phyloP scores from a whole-genome alignment of 192 early-diverging fungal genomes.

The Mycoemilia scoparia region DNA sequence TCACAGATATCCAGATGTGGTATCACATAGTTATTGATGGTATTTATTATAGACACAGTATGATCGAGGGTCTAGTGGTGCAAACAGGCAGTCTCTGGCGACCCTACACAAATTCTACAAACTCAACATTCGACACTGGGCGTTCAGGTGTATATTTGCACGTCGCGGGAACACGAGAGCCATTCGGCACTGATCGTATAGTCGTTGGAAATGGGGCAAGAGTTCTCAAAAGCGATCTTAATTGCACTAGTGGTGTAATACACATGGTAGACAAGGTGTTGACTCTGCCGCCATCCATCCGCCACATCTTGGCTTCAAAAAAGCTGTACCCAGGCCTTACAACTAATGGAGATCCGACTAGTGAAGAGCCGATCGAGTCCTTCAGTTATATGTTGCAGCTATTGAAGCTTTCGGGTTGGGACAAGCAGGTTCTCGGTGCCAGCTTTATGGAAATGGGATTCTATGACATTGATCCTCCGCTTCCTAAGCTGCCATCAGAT shows the following conservation, averaged over 20 bases:
- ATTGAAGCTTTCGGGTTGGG: slow-evolving; percentile 16
- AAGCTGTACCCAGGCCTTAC: background rate
- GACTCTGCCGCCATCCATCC: slow-evolving; percentile 17
- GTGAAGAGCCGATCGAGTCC: background rate
- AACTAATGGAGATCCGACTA: slow-evolving; percentile 2
- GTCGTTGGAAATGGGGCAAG: slow-evolving; percentile 15
- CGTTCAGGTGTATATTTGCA: slow-evolving; percentile 16
- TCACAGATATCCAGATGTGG: slow-evolving; percentile 24
- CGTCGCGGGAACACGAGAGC: slow-evolving; percentile 4
- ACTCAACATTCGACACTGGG: background rate
- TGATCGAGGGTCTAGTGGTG: too few species aligned
- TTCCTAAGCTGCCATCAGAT: too few species aligned
- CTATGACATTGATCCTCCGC: slow-evolving; percentile 10
- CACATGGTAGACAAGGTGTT: slow-evolving; percentile 19
- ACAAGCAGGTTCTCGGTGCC: slow-evolving; percentile 6
- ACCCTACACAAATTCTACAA: too few species aligned
- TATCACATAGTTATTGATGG: slow-evolving; percentile 24
- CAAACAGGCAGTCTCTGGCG: too few species aligned
- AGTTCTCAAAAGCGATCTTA: slow-evolving; percentile 10
- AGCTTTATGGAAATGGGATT: background rate
- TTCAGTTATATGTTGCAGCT: slow-evolving; percentile 15
- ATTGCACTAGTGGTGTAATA: slow-evolving; percentile 17
- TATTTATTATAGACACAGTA: too few species aligned
- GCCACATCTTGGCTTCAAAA: slow-evolving; percentile 6
- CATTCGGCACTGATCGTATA: too few species aligned